Evolutionary conservation across 208 protist species (phyloP).

Genomic region (Trichomonas vaginalis): DNA sequence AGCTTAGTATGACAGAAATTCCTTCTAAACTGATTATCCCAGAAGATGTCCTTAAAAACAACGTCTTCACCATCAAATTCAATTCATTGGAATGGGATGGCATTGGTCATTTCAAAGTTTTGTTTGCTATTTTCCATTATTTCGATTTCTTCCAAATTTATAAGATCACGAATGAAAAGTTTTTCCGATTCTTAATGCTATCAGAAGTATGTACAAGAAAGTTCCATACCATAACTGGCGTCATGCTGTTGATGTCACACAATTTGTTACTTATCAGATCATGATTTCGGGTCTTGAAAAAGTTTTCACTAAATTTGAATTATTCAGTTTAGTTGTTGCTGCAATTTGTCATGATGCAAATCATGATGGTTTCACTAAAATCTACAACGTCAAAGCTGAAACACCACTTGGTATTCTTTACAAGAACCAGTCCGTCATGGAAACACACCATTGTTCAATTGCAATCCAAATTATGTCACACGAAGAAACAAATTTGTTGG

Average conservation of each 20-base stretch:
- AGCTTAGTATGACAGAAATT: not conserved
- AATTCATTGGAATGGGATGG: not conserved
- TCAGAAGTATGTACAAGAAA: constrained; percentile 20
- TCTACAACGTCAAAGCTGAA: constrained; percentile 68
- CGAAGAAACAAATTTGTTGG: constrained; percentile 30
- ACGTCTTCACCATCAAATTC: not conserved
- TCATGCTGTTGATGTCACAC: constrained; percentile 51
- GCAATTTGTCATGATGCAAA: constrained; percentile 78
- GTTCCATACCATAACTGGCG: constrained; percentile 55
- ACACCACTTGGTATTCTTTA: constrained; percentile 58
- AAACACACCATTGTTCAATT: constrained; percentile 43
- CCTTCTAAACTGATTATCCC: not conserved
- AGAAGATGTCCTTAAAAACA: not conserved
- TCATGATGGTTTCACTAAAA: constrained; percentile 83
- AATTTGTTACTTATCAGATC: constrained; percentile 40
- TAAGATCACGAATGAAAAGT: not conserved
- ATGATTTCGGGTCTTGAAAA: constrained; percentile 43
- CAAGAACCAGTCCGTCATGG: constrained; percentile 48
- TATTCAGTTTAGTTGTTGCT: constrained; percentile 62
- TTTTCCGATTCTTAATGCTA: constrained; percentile 16
- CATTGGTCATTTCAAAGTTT: not conserved
- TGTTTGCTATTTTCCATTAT: not conserved
- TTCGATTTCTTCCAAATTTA: constrained; percentile 20
- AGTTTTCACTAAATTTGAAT: constrained; percentile 47
- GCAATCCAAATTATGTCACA: constrained; percentile 25